phyloP scores from a whole-genome alignment of 2,329 filamentous ascomycete species.

The Aureobasidium musti region DNA sequence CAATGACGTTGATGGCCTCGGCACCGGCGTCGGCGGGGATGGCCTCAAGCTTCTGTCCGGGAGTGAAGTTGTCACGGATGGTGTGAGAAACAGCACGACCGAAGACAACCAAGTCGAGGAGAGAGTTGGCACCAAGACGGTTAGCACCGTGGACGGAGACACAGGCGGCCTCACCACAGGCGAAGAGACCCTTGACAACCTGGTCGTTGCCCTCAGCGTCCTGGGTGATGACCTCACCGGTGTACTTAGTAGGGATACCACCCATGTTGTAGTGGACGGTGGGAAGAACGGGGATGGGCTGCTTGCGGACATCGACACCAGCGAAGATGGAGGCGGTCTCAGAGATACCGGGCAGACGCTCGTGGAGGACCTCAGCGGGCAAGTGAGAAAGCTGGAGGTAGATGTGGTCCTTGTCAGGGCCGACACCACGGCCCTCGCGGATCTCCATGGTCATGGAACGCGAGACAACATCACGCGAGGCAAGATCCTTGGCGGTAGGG shows the following conservation, averaged over 20 bases:
- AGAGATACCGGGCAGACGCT: conserved; percentile 96
- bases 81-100: conserved; percentile 96
- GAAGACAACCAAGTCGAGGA: conserved; percentile 96
- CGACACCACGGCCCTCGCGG: conserved; percentile 94
- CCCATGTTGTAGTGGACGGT: conserved; percentile 99
- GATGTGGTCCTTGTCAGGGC: conserved; percentile 96
- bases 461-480: conserved; percentile 92
- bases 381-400: conserved; percentile 97
- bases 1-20: conserved; percentile 80
- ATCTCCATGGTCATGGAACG: conserved; percentile 99
- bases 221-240: conserved; percentile 88
- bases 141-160: conserved; percentile 98
- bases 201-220: conserved; percentile 86
- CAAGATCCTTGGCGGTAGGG: conserved; percentile 96
- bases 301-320: conserved; percentile 94
- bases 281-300: conserved; percentile 93
- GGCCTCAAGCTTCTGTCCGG: conserved; percentile 76
- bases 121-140: conserved; percentile 95
- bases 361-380: conserved; percentile 85
- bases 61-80: conserved; percentile 90
- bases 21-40: conserved; percentile 83
- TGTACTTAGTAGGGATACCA: conserved; percentile 97
- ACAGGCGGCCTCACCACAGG: conserved; percentile 95
- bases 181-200: conserved; percentile 91
- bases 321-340: conserved; percentile 98